Conservation (phyloP, 2,329 filamentous ascomycete species). For the Rhynchosporium agropyri region DNA sequence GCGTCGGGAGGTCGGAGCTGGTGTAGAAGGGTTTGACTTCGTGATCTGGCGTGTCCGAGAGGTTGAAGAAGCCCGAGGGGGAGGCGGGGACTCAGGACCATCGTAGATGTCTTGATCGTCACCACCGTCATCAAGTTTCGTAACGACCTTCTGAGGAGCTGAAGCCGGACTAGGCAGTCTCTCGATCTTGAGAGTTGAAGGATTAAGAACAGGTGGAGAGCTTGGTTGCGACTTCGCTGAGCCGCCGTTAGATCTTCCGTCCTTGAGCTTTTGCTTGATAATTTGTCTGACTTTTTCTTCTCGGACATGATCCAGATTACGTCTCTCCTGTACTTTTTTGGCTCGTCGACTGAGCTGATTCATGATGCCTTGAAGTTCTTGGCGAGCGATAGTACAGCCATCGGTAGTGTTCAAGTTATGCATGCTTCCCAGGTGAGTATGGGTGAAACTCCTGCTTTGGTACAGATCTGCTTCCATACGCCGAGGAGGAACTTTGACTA, state of each 20-base stretch:
- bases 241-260: too few relatives aligned
- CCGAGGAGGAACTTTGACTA: slow-evolving; percentile 5
- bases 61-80: not conserved
- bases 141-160: too few relatives aligned
- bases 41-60: not conserved
- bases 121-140: not conserved
- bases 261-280: too few relatives aligned
- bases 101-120: not conserved
- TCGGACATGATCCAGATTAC: not conserved
- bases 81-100: not conserved
- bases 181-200: too few relatives aligned
- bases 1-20: not conserved
- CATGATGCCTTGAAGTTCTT: slow-evolving; percentile 2
- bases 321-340: not conserved
- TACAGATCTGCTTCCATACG: slow-evolving; percentile 2
- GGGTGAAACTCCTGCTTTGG: not conserved
- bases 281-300: not conserved
- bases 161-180: too few relatives aligned
- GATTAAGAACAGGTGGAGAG: too few relatives aligned
- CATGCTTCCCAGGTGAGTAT: slow-evolving; percentile 3
- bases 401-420: not conserved
- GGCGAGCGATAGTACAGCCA: not conserved
- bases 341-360: not conserved
- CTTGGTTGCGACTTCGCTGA: too few relatives aligned
- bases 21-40: not conserved